Evolutionary conservation across 345 rosid species (phyloP).

Genomic region (Corymbia maculata): DNA sequence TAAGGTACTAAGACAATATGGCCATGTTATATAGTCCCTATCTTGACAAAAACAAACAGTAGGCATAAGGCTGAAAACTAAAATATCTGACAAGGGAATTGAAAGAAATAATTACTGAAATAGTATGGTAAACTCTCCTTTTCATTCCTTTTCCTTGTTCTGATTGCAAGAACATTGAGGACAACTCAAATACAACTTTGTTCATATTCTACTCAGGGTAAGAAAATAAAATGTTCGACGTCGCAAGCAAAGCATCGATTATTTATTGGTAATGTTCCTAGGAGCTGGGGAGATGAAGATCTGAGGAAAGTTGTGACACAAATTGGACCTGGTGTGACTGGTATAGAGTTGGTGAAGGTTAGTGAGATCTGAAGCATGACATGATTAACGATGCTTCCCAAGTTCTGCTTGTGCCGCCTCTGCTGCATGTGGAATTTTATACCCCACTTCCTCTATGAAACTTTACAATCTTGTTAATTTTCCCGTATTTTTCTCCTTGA

Average conservation of each 20-base stretch:
- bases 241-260: constrained; percentile 76
- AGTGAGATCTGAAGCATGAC: not conserved
- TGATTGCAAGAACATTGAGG: not conserved
- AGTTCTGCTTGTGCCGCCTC: not conserved
- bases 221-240: constrained; percentile 67
- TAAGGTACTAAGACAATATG: constrained; percentile 32
- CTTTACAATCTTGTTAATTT: not conserved
- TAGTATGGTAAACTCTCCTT: not conserved
- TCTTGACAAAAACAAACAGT: not conserved
- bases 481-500: not conserved
- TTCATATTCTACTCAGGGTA: constrained; percentile 44
- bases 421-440: not conserved
- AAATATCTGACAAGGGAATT: not conserved
- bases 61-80: not conserved
- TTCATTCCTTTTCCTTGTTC: not conserved
- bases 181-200: not conserved
- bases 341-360: constrained; percentile 76
- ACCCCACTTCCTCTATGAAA: not conserved
- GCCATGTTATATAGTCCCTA: not conserved
- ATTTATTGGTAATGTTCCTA: constrained; percentile 87
- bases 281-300: constrained; percentile 64
- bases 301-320: constrained; percentile 46
- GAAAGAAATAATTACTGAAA: not conserved
- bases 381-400: not conserved
- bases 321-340: constrained; percentile 80